Evolutionary conservation across 1,284 basidiomycete species (phyloP).

Genomic region (Cutaneotrichosporon sp.): DNA sequence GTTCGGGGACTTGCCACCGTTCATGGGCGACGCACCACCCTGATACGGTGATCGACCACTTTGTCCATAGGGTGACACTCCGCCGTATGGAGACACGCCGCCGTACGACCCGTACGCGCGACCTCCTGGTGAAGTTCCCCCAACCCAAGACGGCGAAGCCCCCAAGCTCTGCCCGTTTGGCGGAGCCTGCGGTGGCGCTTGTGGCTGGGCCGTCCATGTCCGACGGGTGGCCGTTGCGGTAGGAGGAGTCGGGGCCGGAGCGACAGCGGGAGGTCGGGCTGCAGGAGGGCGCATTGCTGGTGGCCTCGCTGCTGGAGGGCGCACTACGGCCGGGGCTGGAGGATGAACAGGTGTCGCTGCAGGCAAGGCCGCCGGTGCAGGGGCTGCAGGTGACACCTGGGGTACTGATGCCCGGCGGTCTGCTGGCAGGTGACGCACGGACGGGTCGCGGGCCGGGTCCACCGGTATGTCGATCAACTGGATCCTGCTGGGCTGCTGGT

Average conservation of each 20-base stretch:
- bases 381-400: neutral
- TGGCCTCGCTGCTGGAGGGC: neutral
- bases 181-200: neutral
- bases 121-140: neutral
- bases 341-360: neutral
- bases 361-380: neutral
- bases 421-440: neutral
- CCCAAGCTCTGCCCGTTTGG: neutral
- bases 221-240: neutral
- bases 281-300: neutral
- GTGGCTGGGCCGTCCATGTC: neutral
- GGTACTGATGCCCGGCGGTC: neutral
- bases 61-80: neutral
- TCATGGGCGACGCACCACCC: slow-evolving; percentile 4
- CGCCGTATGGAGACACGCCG: neutral
- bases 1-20: slow-evolving; percentile 4
- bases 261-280: neutral
- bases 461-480: slow-evolving; percentile 17
- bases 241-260: neutral
- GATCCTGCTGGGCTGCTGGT: slow-evolving; percentile 29
- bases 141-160: neutral
- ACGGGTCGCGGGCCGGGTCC: slow-evolving; percentile 15
- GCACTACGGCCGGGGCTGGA: neutral
- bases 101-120: neutral
- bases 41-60: neutral